Base-by-base conservation (phyloP, 1,284 basidiomycete species). In the Fomitiporia mediterranea region DNA sequence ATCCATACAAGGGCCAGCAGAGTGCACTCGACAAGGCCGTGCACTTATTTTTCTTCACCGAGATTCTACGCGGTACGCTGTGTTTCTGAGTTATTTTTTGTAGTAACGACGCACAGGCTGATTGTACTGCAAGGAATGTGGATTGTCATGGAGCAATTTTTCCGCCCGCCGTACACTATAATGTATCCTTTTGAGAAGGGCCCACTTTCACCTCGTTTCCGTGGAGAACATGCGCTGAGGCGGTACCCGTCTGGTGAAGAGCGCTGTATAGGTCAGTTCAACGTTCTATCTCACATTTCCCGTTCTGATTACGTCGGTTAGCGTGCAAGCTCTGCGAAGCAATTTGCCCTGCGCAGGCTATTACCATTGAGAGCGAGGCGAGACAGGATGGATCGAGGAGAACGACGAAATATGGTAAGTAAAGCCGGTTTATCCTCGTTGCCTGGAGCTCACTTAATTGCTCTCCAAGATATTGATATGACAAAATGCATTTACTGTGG, bases 281-380 rank as follows among this genome's bases (percentile, higher is more conserved):
- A 17, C 42, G 30, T 21, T 27, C 39, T 25, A 52, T 34, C 38
- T 46, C 42, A 21, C n/a, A 34, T 50, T 61, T 34, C 56, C 43
- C 55, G 42, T 42, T 51, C 27, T 39, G 13, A 28, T 25, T 42
- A 52, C 15, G 17, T 15, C 19, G 25, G 34, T 13, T 62, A 95
- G 95, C 97, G 38, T 99, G 97, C 78, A 99, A 99, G 74, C 84
- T 99, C 25, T 99, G 97, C 69, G 97, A 99, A 73, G 96, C 97
- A 44, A 99, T 99, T 66, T 99, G 96, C 73, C 96, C 97, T 42
- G 97, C 97, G 25, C 97, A 98, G 73, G 97, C 97, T 17, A 99
- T 99, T 70, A 99, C 97, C 27, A 99, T 99, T 68, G 97, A 99
- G 76, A 94, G 91, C 62, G 97, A 99, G 74, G 86, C 95, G 53